Conservation (phyloP, 176 grass and related monocot species). For the Dactylis glomerata region DNA sequence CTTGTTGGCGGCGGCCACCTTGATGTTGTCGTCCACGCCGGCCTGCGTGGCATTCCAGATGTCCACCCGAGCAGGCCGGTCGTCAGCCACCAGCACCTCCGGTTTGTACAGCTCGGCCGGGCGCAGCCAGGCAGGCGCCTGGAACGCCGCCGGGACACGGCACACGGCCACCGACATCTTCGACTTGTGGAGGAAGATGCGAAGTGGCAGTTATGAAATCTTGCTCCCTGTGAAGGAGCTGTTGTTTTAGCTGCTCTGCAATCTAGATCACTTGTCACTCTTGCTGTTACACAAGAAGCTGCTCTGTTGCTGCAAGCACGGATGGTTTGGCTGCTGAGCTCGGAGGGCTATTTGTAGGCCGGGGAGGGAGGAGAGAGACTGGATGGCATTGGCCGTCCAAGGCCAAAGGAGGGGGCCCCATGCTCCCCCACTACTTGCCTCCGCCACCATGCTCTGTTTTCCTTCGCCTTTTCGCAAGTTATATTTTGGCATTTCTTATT, state of each 20-base stretch:
- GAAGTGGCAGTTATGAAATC: slow-evolving; percentile 13
- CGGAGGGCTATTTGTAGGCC: slow-evolving; percentile 48
- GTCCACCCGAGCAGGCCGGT: slow-evolving; percentile 45
- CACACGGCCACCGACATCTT: slow-evolving; percentile 67
- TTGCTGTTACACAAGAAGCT: slow-evolving; percentile 26
- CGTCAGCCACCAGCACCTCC: slow-evolving; percentile 8
- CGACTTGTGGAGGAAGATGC: slow-evolving; percentile 12
- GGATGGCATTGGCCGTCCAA: slow-evolving; percentile 19
- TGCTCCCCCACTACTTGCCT: slow-evolving; percentile 33
- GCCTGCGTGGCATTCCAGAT: slow-evolving; percentile 73
- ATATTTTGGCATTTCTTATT: slow-evolving; percentile 31
- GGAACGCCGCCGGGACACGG: slow-evolving; percentile 34
- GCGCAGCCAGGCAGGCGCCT: slow-evolving; percentile 22
- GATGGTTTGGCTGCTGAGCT: slow-evolving; percentile 37
- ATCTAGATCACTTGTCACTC: slow-evolving; percentile 1
- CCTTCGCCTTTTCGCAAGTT: background rate
- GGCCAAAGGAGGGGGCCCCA: slow-evolving; percentile 33
- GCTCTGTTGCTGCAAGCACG: slow-evolving; percentile 35
- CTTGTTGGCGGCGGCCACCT: background rate
- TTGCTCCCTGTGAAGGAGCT: slow-evolving; percentile 37
- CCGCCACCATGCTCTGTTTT: slow-evolving; percentile 44
- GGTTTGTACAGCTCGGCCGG: slow-evolving; percentile 7
- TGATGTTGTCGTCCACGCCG: slow-evolving; percentile 12
- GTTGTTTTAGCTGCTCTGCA: background rate
- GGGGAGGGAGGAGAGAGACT: background rate